Evolutionary conservation across 1,284 basidiomycete genomes (phyloP).

Genomic region (Boletus sp.): DNA sequence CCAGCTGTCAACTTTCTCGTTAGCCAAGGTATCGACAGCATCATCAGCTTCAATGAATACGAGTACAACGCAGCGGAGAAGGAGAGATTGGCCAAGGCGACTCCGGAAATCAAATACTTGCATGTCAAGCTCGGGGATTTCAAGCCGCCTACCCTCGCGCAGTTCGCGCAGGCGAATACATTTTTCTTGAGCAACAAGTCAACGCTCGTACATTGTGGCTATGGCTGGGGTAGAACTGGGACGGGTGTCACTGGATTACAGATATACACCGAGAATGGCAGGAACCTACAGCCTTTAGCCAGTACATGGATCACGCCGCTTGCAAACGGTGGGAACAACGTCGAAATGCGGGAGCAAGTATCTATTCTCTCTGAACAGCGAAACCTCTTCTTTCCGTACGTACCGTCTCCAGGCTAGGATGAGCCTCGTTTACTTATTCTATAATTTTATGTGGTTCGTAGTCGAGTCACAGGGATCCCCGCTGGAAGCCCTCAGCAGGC

Average conservation of each 20-base stretch:
- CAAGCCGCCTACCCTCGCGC: conserved; percentile 8
- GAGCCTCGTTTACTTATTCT: background rate
- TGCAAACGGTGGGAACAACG: conserved; percentile 10
- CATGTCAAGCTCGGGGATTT: conserved; percentile 17
- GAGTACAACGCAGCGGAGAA: conserved; percentile 7
- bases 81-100: background rate
- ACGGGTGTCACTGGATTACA: conserved; percentile 16
- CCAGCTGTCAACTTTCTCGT: conserved; percentile 13
- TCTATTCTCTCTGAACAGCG: conserved; percentile 10
- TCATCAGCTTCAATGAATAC: conserved; percentile 13
- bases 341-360: conserved; percentile 12
- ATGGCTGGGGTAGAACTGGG: conserved; percentile 12
- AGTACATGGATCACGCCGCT: conserved; percentile 2
- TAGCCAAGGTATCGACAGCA: conserved; percentile 11
- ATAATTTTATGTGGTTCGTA: background rate
- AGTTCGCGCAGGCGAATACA: conserved; percentile 10
- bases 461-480: conserved; percentile 3
- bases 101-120: conserved; percentile 11
- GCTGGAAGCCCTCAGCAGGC: background rate
- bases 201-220: conserved; percentile 15
- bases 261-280: conserved; percentile 9
- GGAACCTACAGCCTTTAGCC: conserved; percentile 1
- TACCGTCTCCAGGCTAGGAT: background rate
- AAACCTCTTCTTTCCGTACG: conserved; percentile 12
- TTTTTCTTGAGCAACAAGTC: conserved; percentile 13